Base-by-base conservation (phyloP, 129 eudicot species). In the Saussurea involucrata region DNA sequence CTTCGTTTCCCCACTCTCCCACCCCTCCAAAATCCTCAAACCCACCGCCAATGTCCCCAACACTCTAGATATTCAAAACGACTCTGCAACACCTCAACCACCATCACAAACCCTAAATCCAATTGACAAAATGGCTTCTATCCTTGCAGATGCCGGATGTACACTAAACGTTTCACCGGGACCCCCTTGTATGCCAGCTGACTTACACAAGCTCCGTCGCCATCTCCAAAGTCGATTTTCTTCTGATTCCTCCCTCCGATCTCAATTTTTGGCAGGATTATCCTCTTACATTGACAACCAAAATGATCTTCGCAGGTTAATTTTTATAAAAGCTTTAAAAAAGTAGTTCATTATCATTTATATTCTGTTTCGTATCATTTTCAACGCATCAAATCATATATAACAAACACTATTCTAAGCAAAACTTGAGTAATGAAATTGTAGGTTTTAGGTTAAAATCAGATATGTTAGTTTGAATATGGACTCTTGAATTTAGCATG, bases 71-170 rank as follows among this genome's bases (percentile, higher is more conserved):
- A 27, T 46, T 71, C 75, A 71, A 32, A 22, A 49, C 68, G 37
- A 68, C 68, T 31, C 81, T 27, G 66, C 55, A 46, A 22, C 68
- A 58, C 76, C 79, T 8, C 71, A 76, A 42, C 78, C 66, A 20
- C n/a, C 71, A 10, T 61, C 84, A 55, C 72, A 66, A 80, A 46
- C 78, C 79, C 78, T 75, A 68, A 72, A 8, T 31, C 68, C 87
- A 22, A 63, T 87, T 11, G 85, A 92, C 24, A 76, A 81, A 57
- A 71, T 87, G 89, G 80, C 77, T 3, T 76, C 92, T 0, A 86
- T 89, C 17, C 85, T 92, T 8, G 97, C 95, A 3, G 87, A 89
- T 8, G 90, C 95, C 28, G 95, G 97, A 0, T 89, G 95, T 67
- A 89, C 97, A 21, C 80, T 92, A 20, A 78, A 85, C 42, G 85